These are phyloP conservation scores for Hysterium pulicare DNA, from an alignment of 2,329 filamentous ascomycete genomes.

Conservation along the genomic window DNA sequence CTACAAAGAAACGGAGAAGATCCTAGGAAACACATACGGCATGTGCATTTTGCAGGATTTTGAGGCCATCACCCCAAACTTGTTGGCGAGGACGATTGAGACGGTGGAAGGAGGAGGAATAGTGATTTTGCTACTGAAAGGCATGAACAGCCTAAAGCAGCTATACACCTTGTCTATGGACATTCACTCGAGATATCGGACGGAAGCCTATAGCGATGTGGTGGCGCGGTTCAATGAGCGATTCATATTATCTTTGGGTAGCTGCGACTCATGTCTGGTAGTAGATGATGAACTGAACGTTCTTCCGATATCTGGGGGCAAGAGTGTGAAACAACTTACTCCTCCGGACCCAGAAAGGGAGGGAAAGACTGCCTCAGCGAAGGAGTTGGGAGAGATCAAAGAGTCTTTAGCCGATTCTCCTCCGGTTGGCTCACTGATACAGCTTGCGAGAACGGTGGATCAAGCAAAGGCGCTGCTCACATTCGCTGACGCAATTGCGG, in stretches of 20 bases:
- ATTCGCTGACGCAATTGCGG: slow-evolving; percentile 92
- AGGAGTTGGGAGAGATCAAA: slow-evolving; percentile 82
- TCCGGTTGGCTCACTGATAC: slow-evolving; percentile 79
- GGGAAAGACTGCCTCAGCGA: slow-evolving; percentile 65
- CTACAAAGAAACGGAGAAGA: slow-evolving; percentile 99
- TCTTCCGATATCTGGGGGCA: slow-evolving; percentile 91
- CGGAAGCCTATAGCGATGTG: slow-evolving; percentile 93
- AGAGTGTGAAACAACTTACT: slow-evolving; percentile 78
- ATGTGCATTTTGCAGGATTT: slow-evolving; percentile 99
- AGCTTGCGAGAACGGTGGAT: slow-evolving; percentile 84
- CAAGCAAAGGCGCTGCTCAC: slow-evolving; percentile 96
- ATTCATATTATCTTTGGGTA: slow-evolving; percentile 92
- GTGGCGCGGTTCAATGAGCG: slow-evolving; percentile 96
- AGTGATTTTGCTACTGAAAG: slow-evolving; percentile 86
- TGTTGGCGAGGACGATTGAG: slow-evolving; percentile 90
- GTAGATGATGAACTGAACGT: slow-evolving; percentile 98
- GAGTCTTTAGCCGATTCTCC: slow-evolving; percentile 81
- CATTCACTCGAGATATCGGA: slow-evolving; percentile 91
- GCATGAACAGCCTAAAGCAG: slow-evolving; percentile 95
- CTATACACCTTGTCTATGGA: slow-evolving; percentile 98
- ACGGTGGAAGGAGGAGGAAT: slow-evolving; percentile 95
- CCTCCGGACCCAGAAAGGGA: slow-evolving; percentile 70
- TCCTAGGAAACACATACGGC: slow-evolving; percentile 94
- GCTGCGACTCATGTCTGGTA: slow-evolving; percentile 89
- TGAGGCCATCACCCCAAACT: slow-evolving; percentile 94